Percentiles rank a stretch among this genome's conserved stretches.
Conservation (phyloP, 495 filamentous ascomycete species). For the Penicillium malachiteum region DNA sequence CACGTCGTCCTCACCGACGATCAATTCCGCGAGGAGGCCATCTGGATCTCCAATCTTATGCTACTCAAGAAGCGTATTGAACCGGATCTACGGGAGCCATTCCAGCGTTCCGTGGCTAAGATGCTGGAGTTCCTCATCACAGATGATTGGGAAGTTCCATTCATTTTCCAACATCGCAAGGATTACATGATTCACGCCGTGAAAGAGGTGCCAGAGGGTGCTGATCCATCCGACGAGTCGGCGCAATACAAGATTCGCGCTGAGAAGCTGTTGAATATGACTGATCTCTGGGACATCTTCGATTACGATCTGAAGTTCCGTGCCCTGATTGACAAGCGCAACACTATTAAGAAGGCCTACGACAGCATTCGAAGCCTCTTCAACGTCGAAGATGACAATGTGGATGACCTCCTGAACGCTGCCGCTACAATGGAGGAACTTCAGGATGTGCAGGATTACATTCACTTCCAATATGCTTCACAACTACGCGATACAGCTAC, state of each 20-base stretch:
- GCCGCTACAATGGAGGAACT: conserved; percentile 87
- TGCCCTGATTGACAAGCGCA: conserved; percentile 84
- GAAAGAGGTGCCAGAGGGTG: conserved; percentile 58
- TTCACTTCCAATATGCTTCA: conserved; percentile 89
- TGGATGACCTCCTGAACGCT: conserved; percentile 75
- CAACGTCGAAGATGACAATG: conserved; percentile 51
- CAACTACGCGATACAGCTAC: conserved; percentile 71
- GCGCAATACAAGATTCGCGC: conserved; percentile 72
- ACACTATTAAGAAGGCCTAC: conserved; percentile 72
- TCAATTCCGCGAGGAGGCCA: conserved; percentile 81
- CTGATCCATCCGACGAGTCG: conserved; percentile 59
- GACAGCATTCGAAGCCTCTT: conserved; percentile 62
- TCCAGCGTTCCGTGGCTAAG: conserved; percentile 82
- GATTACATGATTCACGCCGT: conserved; percentile 95
- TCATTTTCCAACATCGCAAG: conserved; percentile 96
- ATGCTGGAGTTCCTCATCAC: conserved; percentile 93
- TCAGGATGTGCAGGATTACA: conserved; percentile 93
- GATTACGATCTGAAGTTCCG: conserved; percentile 94
- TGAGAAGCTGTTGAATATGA: conserved; percentile 87
- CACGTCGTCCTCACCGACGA: conserved; percentile 73
- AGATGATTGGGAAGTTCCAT: conserved; percentile 91
- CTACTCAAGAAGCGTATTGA: conserved; percentile 77
- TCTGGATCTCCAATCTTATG: conserved; percentile 87
- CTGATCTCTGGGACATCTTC: conserved; percentile 90
- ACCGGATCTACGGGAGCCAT: conserved; percentile 69